Base-by-base conservation (phyloP, 352 stramenopile species). In the Phytophthora syringae region DNA sequence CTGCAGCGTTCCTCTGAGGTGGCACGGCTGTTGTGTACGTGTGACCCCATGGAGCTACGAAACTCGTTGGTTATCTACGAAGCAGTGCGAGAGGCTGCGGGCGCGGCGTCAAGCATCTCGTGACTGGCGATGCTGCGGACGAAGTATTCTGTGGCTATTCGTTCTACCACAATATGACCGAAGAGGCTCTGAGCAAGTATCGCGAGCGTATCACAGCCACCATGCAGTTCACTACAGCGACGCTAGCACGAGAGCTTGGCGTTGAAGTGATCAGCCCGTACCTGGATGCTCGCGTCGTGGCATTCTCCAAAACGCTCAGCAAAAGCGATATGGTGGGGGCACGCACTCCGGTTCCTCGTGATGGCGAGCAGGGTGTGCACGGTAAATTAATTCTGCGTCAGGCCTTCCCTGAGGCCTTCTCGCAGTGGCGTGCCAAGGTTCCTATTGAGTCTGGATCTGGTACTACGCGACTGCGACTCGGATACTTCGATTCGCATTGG, bases 131-230 rank as follows among this genome's bases (percentile, higher is more conserved):
- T 61, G 90, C 77, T 12, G 83, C 90, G 3, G 90, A 97, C 64
- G 90, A 97, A 62, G 69, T 97, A 7, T 94, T 97, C 52, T 92
- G 86, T 25, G 90, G 84, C 7, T 97, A 97, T 70, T 84, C 77
- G 16, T 97, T 97, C 72, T 95, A 89, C 60, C 84, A 89, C 34
- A 72, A 51, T 22, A 88, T 91, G 67, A 73, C 73, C 7, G 74
- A 92, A 34, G 70, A 72, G 1, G 53, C 75, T 24, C 77, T 93
- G 70, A 78, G 70, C 13, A 66, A 77, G 10, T 96, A 97, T 51
- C 86, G 89, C 2, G 68, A 84, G 43, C 76, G 84, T 27, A 95
- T 97, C 70, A 89, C 80, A 25, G 36, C 63, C 9, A 75, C 90
- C 11, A 97, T 94, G 90, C 82, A 83, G 20, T 97, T 97, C 67